Conservation (phyloP, 2,329 filamentous ascomycete species). For the Penicillium sp. region DNA sequence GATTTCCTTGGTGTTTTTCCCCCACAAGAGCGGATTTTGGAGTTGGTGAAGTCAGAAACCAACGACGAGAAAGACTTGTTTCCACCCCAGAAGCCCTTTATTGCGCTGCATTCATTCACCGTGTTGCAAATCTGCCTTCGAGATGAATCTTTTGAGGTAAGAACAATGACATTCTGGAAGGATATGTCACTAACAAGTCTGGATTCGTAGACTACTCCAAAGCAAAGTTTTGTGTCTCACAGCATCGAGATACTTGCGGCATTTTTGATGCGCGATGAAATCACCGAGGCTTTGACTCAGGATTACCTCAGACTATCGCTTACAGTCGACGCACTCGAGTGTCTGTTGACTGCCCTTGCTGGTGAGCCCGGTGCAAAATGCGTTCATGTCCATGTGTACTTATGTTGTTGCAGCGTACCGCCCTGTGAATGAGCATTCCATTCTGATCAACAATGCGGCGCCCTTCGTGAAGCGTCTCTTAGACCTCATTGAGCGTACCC, state of each 20-base stretch:
- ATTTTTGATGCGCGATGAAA: constrained; percentile 54
- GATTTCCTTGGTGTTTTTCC: constrained; percentile 65
- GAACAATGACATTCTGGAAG: background rate
- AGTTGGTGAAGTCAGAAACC: constrained; percentile 51
- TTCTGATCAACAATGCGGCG: constrained; percentile 32
- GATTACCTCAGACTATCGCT: constrained; percentile 47
- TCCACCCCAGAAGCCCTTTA: constrained; percentile 62
- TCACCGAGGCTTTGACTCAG: constrained; percentile 45
- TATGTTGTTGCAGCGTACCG: constrained; percentile 16
- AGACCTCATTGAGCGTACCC: constrained; percentile 30
- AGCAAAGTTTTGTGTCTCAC: constrained; percentile 37
- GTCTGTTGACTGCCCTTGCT: constrained; percentile 51
- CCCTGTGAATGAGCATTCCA: constrained; percentile 19
- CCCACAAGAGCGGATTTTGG: constrained; percentile 57
- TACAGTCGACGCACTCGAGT: constrained; percentile 52
- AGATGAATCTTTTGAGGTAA: constrained; percentile 37
- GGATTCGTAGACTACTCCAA: constrained; percentile 23
- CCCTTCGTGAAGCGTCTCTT: constrained; percentile 35
- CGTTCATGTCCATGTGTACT: constrained; percentile 14
- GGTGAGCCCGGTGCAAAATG: constrained; percentile 35
- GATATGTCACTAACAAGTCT: no score
- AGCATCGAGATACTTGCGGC: constrained; percentile 52
- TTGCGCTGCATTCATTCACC: constrained; percentile 66
- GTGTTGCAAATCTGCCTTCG: constrained; percentile 59
- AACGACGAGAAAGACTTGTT: constrained; percentile 60